These are phyloP conservation scores for Penicillium sp. DNA, from an alignment of 2,329 filamentous ascomycete genomes.

Conservation along the genomic window DNA sequence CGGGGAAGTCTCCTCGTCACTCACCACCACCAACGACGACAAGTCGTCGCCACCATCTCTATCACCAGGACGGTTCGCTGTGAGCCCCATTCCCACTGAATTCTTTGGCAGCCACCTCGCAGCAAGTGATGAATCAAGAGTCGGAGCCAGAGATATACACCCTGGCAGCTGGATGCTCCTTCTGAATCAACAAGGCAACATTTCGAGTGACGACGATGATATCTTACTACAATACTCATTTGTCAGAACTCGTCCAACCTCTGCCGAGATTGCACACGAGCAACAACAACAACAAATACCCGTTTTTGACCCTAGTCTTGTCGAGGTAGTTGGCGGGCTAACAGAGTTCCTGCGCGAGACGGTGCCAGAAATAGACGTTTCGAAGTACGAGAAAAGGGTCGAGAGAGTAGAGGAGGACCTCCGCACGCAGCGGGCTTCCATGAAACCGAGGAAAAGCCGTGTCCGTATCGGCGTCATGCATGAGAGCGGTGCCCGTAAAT, in stretches of 20 bases:
- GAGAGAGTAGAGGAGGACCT: conserved; percentile 1
- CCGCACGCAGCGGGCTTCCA: neutral
- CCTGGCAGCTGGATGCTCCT: conserved; percentile 15
- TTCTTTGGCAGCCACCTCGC: neutral
- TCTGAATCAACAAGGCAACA: conserved; percentile 8
- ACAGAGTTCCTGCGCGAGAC: conserved; percentile 16
- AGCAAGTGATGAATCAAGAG: conserved; percentile 1
- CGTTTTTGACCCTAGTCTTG: neutral
- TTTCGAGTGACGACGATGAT: neutral
- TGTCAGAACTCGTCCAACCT: conserved; percentile 2
- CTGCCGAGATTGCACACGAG: conserved; percentile 6
- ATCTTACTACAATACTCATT: conserved; percentile 18
- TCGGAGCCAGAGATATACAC: conserved; percentile 8
- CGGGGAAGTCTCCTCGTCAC: conserved; percentile 2
- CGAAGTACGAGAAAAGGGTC: conserved; percentile 12
- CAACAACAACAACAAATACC: too few species aligned
- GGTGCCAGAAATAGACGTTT: conserved; percentile 7
- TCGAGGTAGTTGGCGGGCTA: conserved; percentile 16
- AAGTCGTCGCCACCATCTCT: neutral
- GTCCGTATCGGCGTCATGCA: too few species aligned
- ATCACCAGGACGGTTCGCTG: neutral
- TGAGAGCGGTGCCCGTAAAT: too few species aligned
- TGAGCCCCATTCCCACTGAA: neutral
- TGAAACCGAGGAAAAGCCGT: too few species aligned
- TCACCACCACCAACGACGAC: conserved; percentile 1